Evolutionary conservation across 768 basidiomycete species (phyloP).

Genomic region (Rhodotorula sphaerocarpa): DNA sequence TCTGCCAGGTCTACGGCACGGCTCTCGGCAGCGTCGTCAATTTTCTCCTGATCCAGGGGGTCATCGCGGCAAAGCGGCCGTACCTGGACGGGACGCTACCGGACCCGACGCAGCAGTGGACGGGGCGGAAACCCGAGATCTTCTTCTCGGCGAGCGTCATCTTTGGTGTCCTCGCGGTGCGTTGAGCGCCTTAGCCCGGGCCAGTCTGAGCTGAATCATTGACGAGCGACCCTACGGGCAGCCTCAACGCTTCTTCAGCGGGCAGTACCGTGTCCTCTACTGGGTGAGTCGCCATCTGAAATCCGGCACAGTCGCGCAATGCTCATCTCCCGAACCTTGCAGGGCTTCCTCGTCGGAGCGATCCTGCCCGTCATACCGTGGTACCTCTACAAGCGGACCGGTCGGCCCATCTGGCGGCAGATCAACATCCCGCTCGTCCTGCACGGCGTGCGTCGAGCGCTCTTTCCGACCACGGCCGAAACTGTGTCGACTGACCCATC

Average conservation of each 20-base stretch:
- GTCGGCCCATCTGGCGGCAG: constrained; percentile 28
- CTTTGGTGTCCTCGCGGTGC: constrained; percentile 23
- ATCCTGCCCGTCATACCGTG: constrained; percentile 38
- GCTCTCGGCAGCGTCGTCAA: constrained; percentile 40
- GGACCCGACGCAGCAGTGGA: constrained; percentile 39
- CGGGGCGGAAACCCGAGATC: constrained; percentile 34
- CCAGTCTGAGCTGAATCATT: constrained; percentile 5
- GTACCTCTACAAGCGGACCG: constrained; percentile 31
- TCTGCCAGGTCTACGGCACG: constrained; percentile 36
- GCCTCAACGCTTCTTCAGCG: constrained; percentile 36
- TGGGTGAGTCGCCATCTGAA: constrained; percentile 5
- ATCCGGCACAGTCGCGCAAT: neutral
- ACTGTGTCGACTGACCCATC: neutral
- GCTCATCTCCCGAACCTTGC: neutral
- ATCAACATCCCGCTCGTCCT: constrained; percentile 37
- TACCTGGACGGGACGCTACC: constrained; percentile 40
- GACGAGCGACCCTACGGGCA: neutral
- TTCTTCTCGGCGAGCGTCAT: constrained; percentile 31
- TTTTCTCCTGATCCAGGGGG: constrained; percentile 37
- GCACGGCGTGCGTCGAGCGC: constrained; percentile 24
- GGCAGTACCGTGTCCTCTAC: constrained; percentile 38
- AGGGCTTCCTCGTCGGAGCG: constrained; percentile 38
- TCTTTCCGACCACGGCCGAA: neutral
- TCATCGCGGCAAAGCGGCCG: constrained; percentile 39
- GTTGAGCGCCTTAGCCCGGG: neutral